Base-by-base conservation (phyloP, 371 early-diverging fungal species). In the Basidiobolus meristosporus region DNA sequence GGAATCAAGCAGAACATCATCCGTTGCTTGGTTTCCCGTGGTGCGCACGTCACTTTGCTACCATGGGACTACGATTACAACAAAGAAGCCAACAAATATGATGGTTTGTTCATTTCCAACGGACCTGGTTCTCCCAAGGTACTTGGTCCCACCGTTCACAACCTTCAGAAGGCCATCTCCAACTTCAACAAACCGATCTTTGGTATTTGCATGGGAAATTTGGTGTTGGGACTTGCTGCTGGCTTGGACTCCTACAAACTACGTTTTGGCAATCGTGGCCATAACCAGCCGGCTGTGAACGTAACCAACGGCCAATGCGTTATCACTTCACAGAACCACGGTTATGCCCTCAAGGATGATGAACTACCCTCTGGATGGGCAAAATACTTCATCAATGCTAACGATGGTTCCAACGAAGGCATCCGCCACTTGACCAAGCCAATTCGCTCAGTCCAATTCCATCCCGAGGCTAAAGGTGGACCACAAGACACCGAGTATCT, bases 151-250 rank as follows among this genome's bases (percentile, higher is more conserved):
- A 74, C 85, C 14, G 72, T 83, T 39, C 50, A 57, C 28, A 67
- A 81, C 61, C 50, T 93, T 41, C 68, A 68, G 21, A 50, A 52
- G 0, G 75, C 79, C 20, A 65, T 76, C 29, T 50, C 59, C 10
- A 52, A 59, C 14, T 69, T 57, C 15, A 56, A 81, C 41, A 77
- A 72, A 43, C 95, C 95, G 30, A 84, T 93, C 47, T 91, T 91
- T 53, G 95, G 95, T 42, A 93, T 93, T 54, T 93, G 95, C 64
- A 90, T 93, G 90, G 95, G 95, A 44, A 82, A 90, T 57, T 78
- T 79, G 48, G 48, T 93, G 21, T 62, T 93, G 44, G 91, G 88
- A 32, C 63, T 86, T 62, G 90, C 92, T 3, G 86, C 85, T 23
- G 92, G 91, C 19, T 53, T 82, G 40, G 50, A 70, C 18, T 68